A percentile compares a stretch with the other conserved stretches of the same genome.
These are phyloP conservation scores for Yarrowia sp. DNA, from an alignment of 805 yeast species.

Conservation along the genomic window DNA sequence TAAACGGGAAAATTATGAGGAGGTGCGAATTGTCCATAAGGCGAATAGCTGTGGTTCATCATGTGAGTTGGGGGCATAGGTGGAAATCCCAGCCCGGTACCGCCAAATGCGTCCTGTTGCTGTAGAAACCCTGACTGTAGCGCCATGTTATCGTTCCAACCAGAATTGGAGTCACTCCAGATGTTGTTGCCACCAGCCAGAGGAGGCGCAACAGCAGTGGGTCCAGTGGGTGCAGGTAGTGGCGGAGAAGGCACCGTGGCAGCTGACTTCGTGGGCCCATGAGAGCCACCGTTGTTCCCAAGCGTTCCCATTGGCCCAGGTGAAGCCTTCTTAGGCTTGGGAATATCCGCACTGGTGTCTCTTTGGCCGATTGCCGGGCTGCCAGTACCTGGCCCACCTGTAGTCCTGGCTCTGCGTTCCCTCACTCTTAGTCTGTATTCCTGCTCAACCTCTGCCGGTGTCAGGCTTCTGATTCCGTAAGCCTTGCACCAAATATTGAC, in stretches of 20 bases:
- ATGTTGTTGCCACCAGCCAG: constrained; percentile 13
- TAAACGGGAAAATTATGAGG: constrained; percentile 5
- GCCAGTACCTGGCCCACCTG: not conserved
- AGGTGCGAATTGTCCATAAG: constrained; percentile 8
- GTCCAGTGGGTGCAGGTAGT: not conserved
- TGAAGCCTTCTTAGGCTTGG: not conserved
- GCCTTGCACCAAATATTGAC: constrained; percentile 23
- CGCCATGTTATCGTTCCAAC: constrained; percentile 24
- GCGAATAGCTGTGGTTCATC: constrained; percentile 20
- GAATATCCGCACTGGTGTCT: constrained; percentile 9
- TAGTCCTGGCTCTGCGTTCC: constrained; percentile 2
- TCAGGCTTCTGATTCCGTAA: constrained; percentile 9
- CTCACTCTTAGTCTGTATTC: constrained; percentile 25
- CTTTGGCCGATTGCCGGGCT: not conserved
- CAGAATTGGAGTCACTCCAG: constrained; percentile 30
- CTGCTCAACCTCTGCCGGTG: constrained; percentile 27
- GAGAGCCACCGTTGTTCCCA: too few species aligned
- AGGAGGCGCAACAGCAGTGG: constrained; percentile 17
- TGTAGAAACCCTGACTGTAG: constrained; percentile 24
- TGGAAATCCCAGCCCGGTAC: not conserved
- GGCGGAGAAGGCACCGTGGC: not conserved
- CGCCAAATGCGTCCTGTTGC: not conserved
- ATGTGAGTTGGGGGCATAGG: constrained; percentile 22
- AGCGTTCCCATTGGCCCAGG: not conserved
- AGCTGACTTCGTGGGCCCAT: not conserved